Evolutionary conservation across 2,329 filamentous ascomycete genomes (phyloP).

Genomic region (Periconia macrospinosa): DNA sequence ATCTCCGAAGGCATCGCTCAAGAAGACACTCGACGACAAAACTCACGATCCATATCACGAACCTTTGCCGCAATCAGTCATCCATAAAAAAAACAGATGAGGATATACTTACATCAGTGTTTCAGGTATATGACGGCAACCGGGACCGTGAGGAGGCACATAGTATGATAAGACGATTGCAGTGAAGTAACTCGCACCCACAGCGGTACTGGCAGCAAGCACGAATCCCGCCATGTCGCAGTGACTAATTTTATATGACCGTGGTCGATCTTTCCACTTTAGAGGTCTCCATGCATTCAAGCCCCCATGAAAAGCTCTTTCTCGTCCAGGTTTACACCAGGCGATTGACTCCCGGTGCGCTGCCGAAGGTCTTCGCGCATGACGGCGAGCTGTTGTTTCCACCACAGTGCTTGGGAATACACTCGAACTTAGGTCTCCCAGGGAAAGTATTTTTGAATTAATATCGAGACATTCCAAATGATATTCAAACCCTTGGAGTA

Average conservation of each 20-base stretch:
- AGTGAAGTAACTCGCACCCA: conserved; percentile 14
- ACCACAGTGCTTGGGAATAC: background rate
- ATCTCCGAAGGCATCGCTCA: conserved; percentile 8
- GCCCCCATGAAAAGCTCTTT: conserved; percentile 16
- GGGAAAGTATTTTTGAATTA: background rate
- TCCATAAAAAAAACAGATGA: background rate
- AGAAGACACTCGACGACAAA: conserved; percentile 12
- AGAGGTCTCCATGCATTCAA: conserved; percentile 17
- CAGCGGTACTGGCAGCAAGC: conserved; percentile 3
- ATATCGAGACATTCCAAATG: conserved; percentile 1
- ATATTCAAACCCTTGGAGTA: conserved; percentile 19
- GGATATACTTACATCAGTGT: conserved; percentile 14
- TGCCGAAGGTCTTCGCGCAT: conserved; percentile 11
- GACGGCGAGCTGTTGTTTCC: background rate
- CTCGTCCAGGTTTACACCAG: conserved; percentile 11
- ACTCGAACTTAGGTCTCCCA: background rate
- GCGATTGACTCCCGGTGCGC: conserved; percentile 4
- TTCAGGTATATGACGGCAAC: conserved; percentile 20
- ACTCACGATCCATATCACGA: conserved; percentile 16
- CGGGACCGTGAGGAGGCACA: conserved; percentile 13
- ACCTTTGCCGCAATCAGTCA: conserved; percentile 8
- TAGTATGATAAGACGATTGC: conserved; percentile 16
- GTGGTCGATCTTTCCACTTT: conserved; percentile 11
- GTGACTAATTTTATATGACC: background rate
- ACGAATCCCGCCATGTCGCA: conserved; percentile 4